phyloP scores from a whole-genome alignment of 805 yeast genomes.

The Schwanniomyces pseudopolymorphus region DNA sequence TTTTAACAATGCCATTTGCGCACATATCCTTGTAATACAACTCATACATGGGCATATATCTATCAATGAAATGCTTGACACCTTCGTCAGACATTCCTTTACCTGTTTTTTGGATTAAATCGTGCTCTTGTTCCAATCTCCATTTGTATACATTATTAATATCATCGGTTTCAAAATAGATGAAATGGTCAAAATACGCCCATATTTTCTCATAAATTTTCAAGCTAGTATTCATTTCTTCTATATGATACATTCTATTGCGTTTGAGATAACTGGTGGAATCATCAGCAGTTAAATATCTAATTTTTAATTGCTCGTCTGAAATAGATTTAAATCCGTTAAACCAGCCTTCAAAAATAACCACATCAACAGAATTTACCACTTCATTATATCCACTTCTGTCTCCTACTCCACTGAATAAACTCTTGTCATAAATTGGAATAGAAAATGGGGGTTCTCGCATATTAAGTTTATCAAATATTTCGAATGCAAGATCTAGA shows the following conservation, averaged over 20 bases:
- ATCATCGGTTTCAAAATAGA: constrained; percentile 60
- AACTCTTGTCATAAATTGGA: constrained; percentile 81
- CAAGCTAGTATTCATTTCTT: constrained; percentile 53
- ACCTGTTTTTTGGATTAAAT: constrained; percentile 50
- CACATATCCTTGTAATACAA: constrained; percentile 58
- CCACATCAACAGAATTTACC: constrained; percentile 48
- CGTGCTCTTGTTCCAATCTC: constrained; percentile 78
- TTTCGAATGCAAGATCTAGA: constrained; percentile 38
- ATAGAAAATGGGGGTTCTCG: constrained; percentile 16
- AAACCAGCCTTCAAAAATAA: constrained; percentile 94
- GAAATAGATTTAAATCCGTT: constrained; percentile 58
- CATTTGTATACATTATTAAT: constrained; percentile 69
- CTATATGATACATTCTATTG: constrained; percentile 26
- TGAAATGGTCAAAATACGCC: constrained; percentile 57
- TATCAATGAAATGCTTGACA: constrained; percentile 67
- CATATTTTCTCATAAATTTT: constrained; percentile 54
- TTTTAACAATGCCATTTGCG: constrained; percentile 21
- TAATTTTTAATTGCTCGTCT: constrained; percentile 16
- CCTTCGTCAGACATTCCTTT: constrained; percentile 77
- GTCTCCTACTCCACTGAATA: constrained; percentile 76
- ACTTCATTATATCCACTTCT: constrained; percentile 37
- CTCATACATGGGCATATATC: constrained; percentile 85
- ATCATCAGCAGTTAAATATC: constrained; percentile 17
- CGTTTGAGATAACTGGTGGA: constrained; percentile 16
- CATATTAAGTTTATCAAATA: constrained; percentile 33